These are phyloP conservation scores for Ganoderma lucidum DNA, from an alignment of 1,284 basidiomycete genomes.

Conservation along the genomic window DNA sequence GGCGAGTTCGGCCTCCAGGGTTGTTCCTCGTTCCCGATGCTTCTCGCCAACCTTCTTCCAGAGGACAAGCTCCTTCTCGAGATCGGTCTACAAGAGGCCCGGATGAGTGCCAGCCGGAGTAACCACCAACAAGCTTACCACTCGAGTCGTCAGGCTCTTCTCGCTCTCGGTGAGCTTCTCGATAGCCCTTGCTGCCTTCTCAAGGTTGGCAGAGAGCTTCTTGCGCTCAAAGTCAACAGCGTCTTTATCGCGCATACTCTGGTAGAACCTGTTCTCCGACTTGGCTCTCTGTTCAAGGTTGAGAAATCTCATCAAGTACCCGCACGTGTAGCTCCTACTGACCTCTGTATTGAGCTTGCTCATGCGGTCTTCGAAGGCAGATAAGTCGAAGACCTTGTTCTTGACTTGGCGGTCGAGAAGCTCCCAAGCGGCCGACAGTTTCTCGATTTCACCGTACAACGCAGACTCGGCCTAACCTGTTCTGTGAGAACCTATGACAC, in stretches of 20 bases:
- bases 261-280: conserved; percentile 94
- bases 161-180: conserved; percentile 78
- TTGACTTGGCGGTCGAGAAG: conserved; percentile 84
- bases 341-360: conserved; percentile 73
- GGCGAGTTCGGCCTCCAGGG: conserved; percentile 36
- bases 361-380: conserved; percentile 80
- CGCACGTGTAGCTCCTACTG: conserved; percentile 30
- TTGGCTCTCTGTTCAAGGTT: conserved; percentile 75
- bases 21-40: conserved; percentile 49
- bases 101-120: not conserved
- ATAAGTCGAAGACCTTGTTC: conserved; percentile 86
- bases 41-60: conserved; percentile 51
- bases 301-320: conserved; percentile 13
- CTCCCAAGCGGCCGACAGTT: conserved; percentile 89
- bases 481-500: not conserved
- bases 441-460: conserved; percentile 88
- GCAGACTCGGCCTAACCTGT: conserved; percentile 70
- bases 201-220: conserved; percentile 66
- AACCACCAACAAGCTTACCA: conserved; percentile 16
- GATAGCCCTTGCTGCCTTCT: conserved; percentile 83
- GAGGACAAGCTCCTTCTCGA: conserved; percentile 55
- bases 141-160: conserved; percentile 41
- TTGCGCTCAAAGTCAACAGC: conserved; percentile 83
- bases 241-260: conserved; percentile 91
- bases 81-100: conserved; percentile 19